Evolutionary conservation across 2,329 filamentous ascomycete genomes (phyloP), one percentile per base, ranked within the genome.

Genomic region (Trichoderma asperellum): DNA sequence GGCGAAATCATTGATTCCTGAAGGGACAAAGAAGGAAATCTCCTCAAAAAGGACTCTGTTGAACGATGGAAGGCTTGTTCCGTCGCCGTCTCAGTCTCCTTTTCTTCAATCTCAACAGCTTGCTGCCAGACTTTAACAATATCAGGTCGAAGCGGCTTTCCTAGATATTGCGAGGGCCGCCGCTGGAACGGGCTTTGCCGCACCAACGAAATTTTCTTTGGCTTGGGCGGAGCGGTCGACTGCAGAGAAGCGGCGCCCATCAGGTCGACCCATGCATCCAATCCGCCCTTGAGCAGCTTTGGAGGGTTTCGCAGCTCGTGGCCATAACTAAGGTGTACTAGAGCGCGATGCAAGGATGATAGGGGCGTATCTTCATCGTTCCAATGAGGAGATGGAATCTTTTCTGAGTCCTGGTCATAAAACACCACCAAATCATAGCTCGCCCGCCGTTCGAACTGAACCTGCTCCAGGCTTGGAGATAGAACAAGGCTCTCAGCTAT

Each of bases 341-440:
- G 82, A 0, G 95, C 94, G 71, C 93, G 90, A 75, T 91, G 89
- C 14, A 99, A 83, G 18, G 89, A 89, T 72, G 89, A 84, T 24
- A 97, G 79, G n/a, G 89, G 87, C 76, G 75, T 81, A 78, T 79
- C 85, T 76, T 79, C 80, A 73, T 78, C 73, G 64, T 78, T 79
- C 29, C 73, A 77, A 66, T 73, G 77, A 71, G 74, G 74, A 68
- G 72, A 70, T 70, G 73, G 71, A 24, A 96, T 74, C 72, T 83
- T 73, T 79, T 86, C 69, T 75, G 92, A 84, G 77, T 85, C 71
- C 73, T 95, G 87, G 78, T 99, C 94, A 77, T 98, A 97, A 75
- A 96, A 96, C 0, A 99, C 92, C 12, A 99, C 87, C 53, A 97
- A 81, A 73, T 98, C 94, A 74, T 92, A 97, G 68, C 91, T 85